Evolutionary conservation across 2,329 filamentous ascomycete species (phyloP), one percentile per base, ranked within the genome.

Genomic region (Colletotrichum somersetense): DNA sequence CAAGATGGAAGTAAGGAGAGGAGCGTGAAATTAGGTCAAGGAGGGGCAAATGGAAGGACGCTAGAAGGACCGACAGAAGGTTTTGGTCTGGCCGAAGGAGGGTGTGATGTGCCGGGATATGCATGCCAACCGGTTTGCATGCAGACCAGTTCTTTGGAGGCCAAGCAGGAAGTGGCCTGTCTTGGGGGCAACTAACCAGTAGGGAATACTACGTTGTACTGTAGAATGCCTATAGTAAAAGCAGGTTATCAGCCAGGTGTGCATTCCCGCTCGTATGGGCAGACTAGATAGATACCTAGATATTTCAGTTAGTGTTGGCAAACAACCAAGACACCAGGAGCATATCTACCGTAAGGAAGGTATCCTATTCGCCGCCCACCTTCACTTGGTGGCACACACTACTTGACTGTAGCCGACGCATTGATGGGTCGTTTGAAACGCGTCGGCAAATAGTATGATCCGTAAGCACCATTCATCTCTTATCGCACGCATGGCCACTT

Each of bases 51-150:
- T 63, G 26, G 69, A 72, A 68, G 33, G 40, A 30, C 69, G 65
- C 69, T 72, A 72, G 69, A 72, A 72, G 58, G 20, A 33, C 30
- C 44, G 48, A 63, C 53, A 38, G 69, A 72, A 72, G 52, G 58
- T 18, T 46, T 62, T 48, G 61, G 33, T 62, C 61, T 44, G 61
- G 26, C 18, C 46, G 30, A n/a, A n/a, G 16, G 57, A 62, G 35
- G 63, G 48, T 33, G 23, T 35, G 52, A 44, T n/a, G 44, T 44
- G 53, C 53, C 40, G 58, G 57, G 65, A 52, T 68, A 20, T 38
- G 69, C 65, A 64, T 64, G 65, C 53, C 67, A 61, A n/a, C 55
- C 48, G 46, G 20, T 33, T 38, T 48, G 52, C 52, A 52, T 26
- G 44, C 53, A 44, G 59, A 33, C 26, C 20, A 18, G 30, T 18